Evolutionary conservation across 768 basidiomycete genomes (phyloP).

Genomic region (Calocera cornea): DNA sequence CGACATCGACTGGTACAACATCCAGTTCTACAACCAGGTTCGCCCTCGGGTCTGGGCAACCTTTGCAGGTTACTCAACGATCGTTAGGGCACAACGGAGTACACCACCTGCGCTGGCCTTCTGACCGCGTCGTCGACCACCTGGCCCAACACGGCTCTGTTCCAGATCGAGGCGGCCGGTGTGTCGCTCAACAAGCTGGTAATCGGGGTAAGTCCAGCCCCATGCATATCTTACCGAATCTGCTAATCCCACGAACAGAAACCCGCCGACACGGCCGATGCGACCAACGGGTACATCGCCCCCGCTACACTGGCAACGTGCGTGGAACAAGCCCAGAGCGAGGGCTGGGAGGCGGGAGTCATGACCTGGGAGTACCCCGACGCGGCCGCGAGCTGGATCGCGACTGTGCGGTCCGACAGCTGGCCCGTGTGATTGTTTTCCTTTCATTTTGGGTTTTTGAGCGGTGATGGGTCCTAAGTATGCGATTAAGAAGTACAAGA

Average conservation of each 20-base stretch:
- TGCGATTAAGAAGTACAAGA: neutral
- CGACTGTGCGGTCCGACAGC: conserved; percentile 23
- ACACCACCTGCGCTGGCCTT: conserved; percentile 16
- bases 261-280: conserved; percentile 40
- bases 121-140: conserved; percentile 20
- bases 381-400: conserved; percentile 31
- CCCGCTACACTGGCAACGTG: conserved; percentile 45
- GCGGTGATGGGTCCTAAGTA: neutral
- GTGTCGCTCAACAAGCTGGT: conserved; percentile 51
- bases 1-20: conserved; percentile 13
- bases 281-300: conserved; percentile 49
- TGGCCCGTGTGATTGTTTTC: neutral
- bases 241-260: conserved; percentile 25
- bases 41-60: neutral
- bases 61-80: neutral
- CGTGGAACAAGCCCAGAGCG: conserved; percentile 41
- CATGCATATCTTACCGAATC: neutral
- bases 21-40: conserved; percentile 6
- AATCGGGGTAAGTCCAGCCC: conserved; percentile 32
- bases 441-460: neutral
- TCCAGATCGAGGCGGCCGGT: conserved; percentile 46
- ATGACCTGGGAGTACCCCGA: conserved; percentile 31
- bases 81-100: conserved; percentile 10
- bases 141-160: conserved; percentile 26
- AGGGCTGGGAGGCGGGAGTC: conserved; percentile 44